Base-by-base conservation (phyloP, 1,284 basidiomycete genomes). In the Microbotryum silenes-acaulis region DNA sequence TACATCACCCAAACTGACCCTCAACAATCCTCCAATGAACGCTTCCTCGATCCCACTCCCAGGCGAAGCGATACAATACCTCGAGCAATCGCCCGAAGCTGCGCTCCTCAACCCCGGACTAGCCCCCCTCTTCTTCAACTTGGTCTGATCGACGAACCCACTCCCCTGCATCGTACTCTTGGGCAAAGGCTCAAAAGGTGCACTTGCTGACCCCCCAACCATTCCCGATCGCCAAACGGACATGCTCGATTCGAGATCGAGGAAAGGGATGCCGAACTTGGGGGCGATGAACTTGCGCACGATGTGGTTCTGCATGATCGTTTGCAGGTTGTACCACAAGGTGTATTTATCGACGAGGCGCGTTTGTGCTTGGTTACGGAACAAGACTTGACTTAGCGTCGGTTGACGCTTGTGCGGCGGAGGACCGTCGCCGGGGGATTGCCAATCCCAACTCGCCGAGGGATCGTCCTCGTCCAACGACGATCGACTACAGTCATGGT, bases 41-140 rank as follows among this genome's bases (percentile, higher is more conserved):
- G 60, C 63, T 51, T 66, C 63, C 61, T 73, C 72, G 21, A 73
- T 45, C 23, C 62, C 61, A 51, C 66, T 23, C 6, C 72, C 72
- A 12, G 72, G 72, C 23, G 63, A 64, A 6, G 72, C 71, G 45
- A 71, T 59, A 60, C 72, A 73, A 59, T 71, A 71, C 47, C 69
- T 51, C 46, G 63, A 55, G 56, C 72, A 73, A 59, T 73, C 70
- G 16, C 65, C 67, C 42, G 62, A 60, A 25, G 54, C 46, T 6
- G 56, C 51, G 25, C 51, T 62, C 21, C 62, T 37, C 51, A 68
- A 37, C 0, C 64, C 64, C 4, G 23, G 9, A 4, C 45, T 55
- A 21, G 44, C 3, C 4, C 31, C 29, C 16, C 42, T 18, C 2
- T 21, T 20, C 42, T 42, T 4, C 18, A 10, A n/a, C 29, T 27